phyloP scores from a whole-genome alignment of 2,329 filamentous ascomycete genomes.

The Sclerotinia borealis region DNA sequence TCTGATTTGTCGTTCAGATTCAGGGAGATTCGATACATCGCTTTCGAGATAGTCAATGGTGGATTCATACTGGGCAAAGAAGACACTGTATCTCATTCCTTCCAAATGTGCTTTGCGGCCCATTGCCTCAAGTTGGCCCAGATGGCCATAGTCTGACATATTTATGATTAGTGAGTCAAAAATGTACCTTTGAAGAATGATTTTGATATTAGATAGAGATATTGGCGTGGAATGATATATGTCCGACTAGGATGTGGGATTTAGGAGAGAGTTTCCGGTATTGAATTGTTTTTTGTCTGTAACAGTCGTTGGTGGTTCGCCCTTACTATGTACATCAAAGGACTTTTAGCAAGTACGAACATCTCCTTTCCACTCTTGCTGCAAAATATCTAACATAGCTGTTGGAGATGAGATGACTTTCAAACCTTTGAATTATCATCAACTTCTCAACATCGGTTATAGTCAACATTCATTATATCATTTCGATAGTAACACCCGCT shows the following conservation, averaged over 20 bases:
- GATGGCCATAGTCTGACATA: background rate
- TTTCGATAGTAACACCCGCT: background rate
- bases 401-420: background rate
- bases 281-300: background rate
- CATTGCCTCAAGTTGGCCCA: background rate
- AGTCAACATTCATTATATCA: background rate
- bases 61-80: background rate
- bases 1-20: background rate
- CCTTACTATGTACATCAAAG: background rate
- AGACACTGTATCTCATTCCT: background rate
- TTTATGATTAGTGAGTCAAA: background rate
- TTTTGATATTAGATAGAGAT: background rate
- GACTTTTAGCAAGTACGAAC: background rate
- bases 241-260: background rate
- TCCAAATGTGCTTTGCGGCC: background rate
- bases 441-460: background rate
- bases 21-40: background rate
- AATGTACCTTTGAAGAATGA: background rate
- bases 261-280: background rate
- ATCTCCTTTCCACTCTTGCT: background rate
- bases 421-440: background rate
- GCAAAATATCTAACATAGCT: no score
- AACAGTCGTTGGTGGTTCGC: background rate
- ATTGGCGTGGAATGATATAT: background rate
- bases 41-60: background rate